Base-by-base conservation (phyloP, 371 early-diverging fungal species). In the Mortierella sp. region DNA sequence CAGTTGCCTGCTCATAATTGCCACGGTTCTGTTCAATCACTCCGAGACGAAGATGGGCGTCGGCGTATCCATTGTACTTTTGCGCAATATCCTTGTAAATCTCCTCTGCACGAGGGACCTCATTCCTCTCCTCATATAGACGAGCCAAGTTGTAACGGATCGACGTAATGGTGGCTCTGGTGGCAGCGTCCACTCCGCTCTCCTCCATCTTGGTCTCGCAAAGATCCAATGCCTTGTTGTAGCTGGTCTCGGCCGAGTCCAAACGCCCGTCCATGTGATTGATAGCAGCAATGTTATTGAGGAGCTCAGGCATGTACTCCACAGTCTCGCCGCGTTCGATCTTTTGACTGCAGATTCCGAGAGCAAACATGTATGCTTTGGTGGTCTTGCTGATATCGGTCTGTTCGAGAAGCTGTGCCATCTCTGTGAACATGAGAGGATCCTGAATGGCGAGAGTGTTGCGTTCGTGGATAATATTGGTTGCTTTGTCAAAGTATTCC, bases 101-200 rank as follows among this genome's bases (percentile, higher is more conserved):
- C 4, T 89, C 88, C 68, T 87, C 89, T 2, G 98, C 99, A 73
- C 92, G 88, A 28, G 90, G 89, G 34, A 88, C 80, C 34, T 94
- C 90, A 2, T 93, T 91, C 19, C 85, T 82, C 19, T 90, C 91
- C 84, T 98, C 99, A 70, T 92, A 91, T 24, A 96, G 83, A n/a
- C 97, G 92, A 2, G 94, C 98, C 21, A 95, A 84, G 82, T 98
- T 98, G 88, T 97, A 98, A 26, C 87, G 88, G n/a, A 97, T 89
- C 0, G 96, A 96, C 0, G 85, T 78, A 44, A 78, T 83, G 34
- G 78, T 80, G 8, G 84, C 83, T 74, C 78, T 77, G 13, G 84
- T 78, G 2, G 79, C 80, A 38, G 76, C 78, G 58, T 88, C 83
- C 6, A 72, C 79, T 26, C 83, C 83, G 24, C 54, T 57, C 21